A percentile compares a stretch with the other conserved stretches of the same genome.
These are phyloP conservation scores for Scleroderma citrinum DNA, from an alignment of 768 basidiomycete species.

Conservation along the genomic window DNA sequence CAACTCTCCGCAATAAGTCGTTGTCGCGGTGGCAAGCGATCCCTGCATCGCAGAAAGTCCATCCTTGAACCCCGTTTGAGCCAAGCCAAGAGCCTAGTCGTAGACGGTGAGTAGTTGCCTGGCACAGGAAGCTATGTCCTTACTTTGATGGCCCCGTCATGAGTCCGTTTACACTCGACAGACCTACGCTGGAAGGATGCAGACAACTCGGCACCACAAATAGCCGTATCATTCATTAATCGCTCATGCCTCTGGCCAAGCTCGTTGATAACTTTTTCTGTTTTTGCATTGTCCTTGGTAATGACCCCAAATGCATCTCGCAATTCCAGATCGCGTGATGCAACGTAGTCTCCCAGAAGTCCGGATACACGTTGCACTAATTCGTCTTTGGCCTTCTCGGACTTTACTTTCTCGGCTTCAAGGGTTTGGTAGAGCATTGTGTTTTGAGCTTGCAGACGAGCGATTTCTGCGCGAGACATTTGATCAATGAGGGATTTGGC, in stretches of 20 bases:
- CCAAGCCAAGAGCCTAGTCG: slow-evolving; percentile 36
- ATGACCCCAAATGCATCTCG: slow-evolving; percentile 50
- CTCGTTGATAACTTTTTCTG: slow-evolving; percentile 42
- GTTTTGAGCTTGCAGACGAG: slow-evolving; percentile 67
- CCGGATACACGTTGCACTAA: slow-evolving; percentile 69
- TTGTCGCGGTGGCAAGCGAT: slow-evolving; percentile 40
- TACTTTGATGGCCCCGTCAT: slow-evolving; percentile 60
- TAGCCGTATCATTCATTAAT: slow-evolving; percentile 36
- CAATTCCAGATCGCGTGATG: slow-evolving; percentile 61
- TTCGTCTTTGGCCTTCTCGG: slow-evolving; percentile 64
- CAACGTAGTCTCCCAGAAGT: slow-evolving; percentile 65
- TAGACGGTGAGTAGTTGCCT: slow-evolving; percentile 8
- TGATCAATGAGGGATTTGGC: slow-evolving; percentile 43
- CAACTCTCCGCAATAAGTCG: slow-evolving; percentile 46
- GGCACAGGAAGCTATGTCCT: neutral
- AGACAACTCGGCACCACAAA: slow-evolving; percentile 37
- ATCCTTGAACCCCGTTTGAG: slow-evolving; percentile 36
- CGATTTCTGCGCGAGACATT: slow-evolving; percentile 47
- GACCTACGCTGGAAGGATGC: slow-evolving; percentile 39
- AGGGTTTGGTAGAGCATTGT: slow-evolving; percentile 53
- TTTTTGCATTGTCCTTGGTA: slow-evolving; percentile 49
- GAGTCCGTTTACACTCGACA: slow-evolving; percentile 46
- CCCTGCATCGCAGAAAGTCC: slow-evolving; percentile 41
- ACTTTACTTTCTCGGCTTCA: slow-evolving; percentile 57
- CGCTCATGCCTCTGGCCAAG: slow-evolving; percentile 47